Percentiles rank a stretch among this genome's conserved stretches.
Evolutionary conservation across 495 filamentous ascomycete genomes (phyloP).

Genomic region (Schizothecium vesticola): DNA sequence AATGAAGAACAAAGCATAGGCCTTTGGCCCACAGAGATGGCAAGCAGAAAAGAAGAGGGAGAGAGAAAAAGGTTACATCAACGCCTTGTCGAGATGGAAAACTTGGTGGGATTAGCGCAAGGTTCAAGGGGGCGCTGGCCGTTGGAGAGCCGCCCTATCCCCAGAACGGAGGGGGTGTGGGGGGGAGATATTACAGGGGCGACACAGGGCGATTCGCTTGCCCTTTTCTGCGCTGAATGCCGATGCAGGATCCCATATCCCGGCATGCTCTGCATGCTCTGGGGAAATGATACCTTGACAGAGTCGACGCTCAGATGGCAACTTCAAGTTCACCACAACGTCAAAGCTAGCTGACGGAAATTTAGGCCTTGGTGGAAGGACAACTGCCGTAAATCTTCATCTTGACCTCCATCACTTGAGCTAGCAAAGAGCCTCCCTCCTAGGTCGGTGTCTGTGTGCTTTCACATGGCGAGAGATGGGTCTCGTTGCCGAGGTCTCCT

Average conservation of each 20-base stretch:
- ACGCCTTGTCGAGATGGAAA: background rate
- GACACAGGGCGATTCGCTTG: background rate
- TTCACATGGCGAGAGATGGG: background rate
- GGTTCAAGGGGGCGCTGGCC: background rate
- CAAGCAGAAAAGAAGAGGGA: background rate
- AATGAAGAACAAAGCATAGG: background rate
- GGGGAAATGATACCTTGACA: background rate
- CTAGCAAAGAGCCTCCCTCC: background rate
- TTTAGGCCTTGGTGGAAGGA: background rate
- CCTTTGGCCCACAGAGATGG: background rate
- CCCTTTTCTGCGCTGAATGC: background rate
- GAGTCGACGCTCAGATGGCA: no score
- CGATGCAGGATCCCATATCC: background rate
- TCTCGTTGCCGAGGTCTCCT: background rate
- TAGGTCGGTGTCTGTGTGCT: background rate
- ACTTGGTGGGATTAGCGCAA: background rate
- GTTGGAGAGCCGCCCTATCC: background rate
- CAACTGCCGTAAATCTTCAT: background rate
- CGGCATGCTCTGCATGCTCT: background rate
- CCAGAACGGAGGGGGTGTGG: background rate
- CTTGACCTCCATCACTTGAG: background rate
- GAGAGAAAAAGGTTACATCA: background rate
- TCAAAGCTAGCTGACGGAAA: background rate
- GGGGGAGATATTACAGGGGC: background rate
- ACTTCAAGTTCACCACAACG: background rate